A percentile compares a stretch with the other conserved stretches of the same genome.
These are phyloP conservation scores for Ceriops decandra DNA, from an alignment of 345 rosid species.

Conservation along the genomic window DNA sequence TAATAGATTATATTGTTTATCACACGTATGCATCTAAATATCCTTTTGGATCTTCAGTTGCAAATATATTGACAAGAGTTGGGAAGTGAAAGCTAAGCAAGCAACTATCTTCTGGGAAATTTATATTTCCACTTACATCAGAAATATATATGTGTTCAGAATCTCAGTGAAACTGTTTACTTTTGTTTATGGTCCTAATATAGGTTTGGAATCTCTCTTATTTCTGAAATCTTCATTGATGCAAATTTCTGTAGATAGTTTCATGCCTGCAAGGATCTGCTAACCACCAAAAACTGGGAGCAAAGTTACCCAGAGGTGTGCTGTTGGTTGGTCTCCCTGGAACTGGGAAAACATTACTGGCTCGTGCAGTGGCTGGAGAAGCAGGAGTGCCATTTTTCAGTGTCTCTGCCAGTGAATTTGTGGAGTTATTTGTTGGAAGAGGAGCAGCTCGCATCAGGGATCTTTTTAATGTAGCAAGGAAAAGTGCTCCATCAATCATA, in stretches of 20 bases:
- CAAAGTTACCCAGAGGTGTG: constrained; percentile 85
- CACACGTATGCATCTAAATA: too few species aligned
- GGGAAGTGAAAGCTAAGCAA: too few species aligned
- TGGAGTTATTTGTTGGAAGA: constrained; percentile 96
- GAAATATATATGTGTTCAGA: too few species aligned
- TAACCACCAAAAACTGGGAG: constrained; percentile 79
- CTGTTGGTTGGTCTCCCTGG: constrained; percentile 96
- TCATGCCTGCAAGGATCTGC: constrained; percentile 92
- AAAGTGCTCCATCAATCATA: constrained; percentile 80
- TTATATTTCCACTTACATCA: too few species aligned
- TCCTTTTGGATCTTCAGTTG: too few species aligned
- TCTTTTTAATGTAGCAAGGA: constrained; percentile 74
- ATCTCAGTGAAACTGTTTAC: neutral
- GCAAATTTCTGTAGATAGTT: constrained; percentile 60
- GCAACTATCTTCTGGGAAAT: too few species aligned
- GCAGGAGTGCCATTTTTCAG: constrained; percentile 93
- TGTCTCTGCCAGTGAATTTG: constrained; percentile 96
- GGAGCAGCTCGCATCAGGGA: constrained; percentile 97
- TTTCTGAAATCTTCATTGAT: constrained; percentile 10
- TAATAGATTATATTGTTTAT: too few species aligned
- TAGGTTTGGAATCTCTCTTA: neutral
- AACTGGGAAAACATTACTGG: constrained; percentile 91
- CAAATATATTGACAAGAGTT: too few species aligned
- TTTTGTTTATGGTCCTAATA: neutral
- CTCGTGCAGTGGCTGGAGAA: constrained; percentile 97